Evolutionary conservation across 164 flowering plant genomes (phyloP).

Genomic region (Platanus orientalis): DNA sequence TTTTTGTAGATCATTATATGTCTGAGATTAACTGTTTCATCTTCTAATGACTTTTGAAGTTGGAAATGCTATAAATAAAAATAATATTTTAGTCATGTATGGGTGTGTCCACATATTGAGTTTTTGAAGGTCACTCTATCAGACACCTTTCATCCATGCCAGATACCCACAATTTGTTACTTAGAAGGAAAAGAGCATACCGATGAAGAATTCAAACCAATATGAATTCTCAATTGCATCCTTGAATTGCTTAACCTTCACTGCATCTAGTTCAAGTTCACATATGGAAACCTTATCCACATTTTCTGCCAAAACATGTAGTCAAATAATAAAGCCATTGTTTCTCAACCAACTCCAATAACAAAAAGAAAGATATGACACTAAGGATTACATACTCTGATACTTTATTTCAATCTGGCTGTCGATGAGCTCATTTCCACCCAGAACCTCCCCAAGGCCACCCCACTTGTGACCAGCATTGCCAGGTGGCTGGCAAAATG

Average conservation of each 20-base stretch:
- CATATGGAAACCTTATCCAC: slow-evolving; percentile 70
- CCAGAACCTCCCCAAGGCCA: slow-evolving; percentile 98
- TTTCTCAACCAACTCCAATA: not conserved
- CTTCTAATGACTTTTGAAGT: too few relatives aligned
- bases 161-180: too few relatives aligned
- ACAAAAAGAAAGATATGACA: slow-evolving; percentile 1
- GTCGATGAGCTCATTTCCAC: slow-evolving; percentile 98
- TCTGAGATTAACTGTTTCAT: too few relatives aligned
- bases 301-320: slow-evolving; percentile 46
- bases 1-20: too few relatives aligned
- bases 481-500: slow-evolving; percentile 69
- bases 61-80: too few relatives aligned
- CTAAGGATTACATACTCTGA: slow-evolving; percentile 45
- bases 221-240: slow-evolving; percentile 91
- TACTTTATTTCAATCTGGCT: slow-evolving; percentile 82
- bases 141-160: too few relatives aligned
- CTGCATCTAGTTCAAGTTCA: slow-evolving; percentile 66
- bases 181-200: too few relatives aligned
- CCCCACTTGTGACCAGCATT: slow-evolving; percentile 91
- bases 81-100: too few relatives aligned
- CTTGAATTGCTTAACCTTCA: slow-evolving; percentile 80
- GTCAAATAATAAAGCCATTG: not conserved
- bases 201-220: slow-evolving; percentile 98
- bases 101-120: too few relatives aligned
- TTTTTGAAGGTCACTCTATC: too few relatives aligned